Evolutionary conservation across 2,329 filamentous ascomycete species (phyloP), one percentile per base, ranked within the genome.

Genomic region (Clonostachys rosea): DNA sequence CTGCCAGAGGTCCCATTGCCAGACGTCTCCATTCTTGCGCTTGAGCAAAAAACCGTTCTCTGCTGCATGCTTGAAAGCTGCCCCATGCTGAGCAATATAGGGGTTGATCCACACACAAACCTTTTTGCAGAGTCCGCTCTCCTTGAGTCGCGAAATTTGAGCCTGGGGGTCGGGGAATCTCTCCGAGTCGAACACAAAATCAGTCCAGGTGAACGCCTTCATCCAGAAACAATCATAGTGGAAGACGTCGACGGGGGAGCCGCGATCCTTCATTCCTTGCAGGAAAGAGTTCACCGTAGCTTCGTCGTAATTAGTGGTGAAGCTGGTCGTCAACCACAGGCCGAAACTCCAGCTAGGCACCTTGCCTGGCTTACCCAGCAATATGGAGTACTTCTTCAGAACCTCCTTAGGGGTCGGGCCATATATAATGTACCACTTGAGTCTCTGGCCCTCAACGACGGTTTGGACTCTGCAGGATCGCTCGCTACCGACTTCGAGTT

Each of bases 191-290:
- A 88, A 89, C 44, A 83, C 74, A 53, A 89, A 89, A 61, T 89
- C 85, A 49, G 84, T 87, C 86, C 85, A 89, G 47, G 81, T 80
- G 59, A 87, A 89, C 2, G 81, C 83, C 51, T 83, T 83, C 74
- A 89, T 83, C 85, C 85, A 89, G 73, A 88, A 89, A 62, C 82
- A 87, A 60, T 89, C 86, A 53, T 86, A 89, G 62, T 89, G 86
- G 63, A 89, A 89, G 4, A 88, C 84, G 36, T 85, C 79, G 2
- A 89, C 74, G 0, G 83, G 81, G 14, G 84, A 85, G 42, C 79
- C 75, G 3, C 83, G 76, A 43, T 77, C 69, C 51, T 74, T 76
- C 80, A 89, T 88, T 11, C 84, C 84, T 54, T 86, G 78, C 18
- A 89, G 73, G 62, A 89, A 89, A 10, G 73, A 73, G 42, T 72